Evolutionary conservation across 2,329 filamentous ascomycete genomes (phyloP).

Genomic region (Fusarium sp.): DNA sequence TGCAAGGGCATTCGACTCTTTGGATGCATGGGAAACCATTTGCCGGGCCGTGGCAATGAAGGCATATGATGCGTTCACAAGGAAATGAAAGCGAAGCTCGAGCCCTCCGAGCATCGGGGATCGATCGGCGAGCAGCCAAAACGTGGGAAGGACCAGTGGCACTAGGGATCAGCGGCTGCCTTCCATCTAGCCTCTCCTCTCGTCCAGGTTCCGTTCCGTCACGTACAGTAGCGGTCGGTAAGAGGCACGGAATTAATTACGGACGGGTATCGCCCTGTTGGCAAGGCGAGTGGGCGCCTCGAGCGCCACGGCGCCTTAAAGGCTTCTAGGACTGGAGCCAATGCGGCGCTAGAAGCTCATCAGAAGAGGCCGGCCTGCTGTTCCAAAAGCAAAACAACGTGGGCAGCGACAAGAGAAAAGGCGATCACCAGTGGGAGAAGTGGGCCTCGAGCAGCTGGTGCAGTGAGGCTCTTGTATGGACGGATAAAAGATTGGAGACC

Average conservation of each 20-base stretch:
- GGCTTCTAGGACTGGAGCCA: background rate
- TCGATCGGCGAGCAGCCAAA: background rate
- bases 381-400: constrained; percentile 27
- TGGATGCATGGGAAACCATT: background rate
- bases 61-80: background rate
- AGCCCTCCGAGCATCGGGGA: background rate
- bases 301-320: constrained; percentile 1
- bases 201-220: background rate
- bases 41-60: background rate
- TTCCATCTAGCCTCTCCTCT: background rate
- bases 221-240: background rate
- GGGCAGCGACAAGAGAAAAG: constrained; percentile 9
- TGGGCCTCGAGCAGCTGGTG: background rate
- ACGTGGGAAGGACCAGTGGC: background rate
- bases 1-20: background rate
- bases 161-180: background rate
- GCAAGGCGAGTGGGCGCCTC: background rate
- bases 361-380: constrained; percentile 10
- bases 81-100: background rate
- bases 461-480: background rate
- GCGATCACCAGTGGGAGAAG: constrained; percentile 16
- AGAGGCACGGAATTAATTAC: constrained; percentile 4
- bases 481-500: background rate
- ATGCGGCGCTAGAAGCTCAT: constrained; percentile 29
- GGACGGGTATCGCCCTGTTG: constrained; percentile 18